phyloP scores from a whole-genome alignment of 2,329 filamentous ascomycete species.

The Curvularia verruculosa region DNA sequence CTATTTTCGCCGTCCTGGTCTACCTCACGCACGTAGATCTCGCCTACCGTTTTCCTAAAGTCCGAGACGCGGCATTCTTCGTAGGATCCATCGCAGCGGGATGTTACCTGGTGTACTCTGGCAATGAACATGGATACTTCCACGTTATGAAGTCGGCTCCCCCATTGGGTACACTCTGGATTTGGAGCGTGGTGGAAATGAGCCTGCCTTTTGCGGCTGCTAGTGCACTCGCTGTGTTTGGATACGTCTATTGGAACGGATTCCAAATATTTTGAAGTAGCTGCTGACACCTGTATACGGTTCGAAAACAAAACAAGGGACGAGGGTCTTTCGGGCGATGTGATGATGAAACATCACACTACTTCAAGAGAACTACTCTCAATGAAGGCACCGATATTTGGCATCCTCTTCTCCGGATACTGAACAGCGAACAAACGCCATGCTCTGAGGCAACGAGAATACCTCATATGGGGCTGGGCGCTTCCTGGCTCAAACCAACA shows the following conservation, averaged over 20 bases:
- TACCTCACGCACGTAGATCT: slow-evolving; percentile 53
- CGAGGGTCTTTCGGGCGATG: background rate
- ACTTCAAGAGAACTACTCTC: background rate
- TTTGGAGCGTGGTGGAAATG: slow-evolving; percentile 91
- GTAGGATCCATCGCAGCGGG: slow-evolving; percentile 66
- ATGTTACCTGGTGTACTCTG: slow-evolving; percentile 80
- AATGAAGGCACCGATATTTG: background rate
- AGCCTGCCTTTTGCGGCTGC: slow-evolving; percentile 69
- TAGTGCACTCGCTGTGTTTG: slow-evolving; percentile 59
- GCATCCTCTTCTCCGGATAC: background rate
- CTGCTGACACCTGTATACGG: background rate
- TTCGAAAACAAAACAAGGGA: background rate
- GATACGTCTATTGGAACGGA: slow-evolving; percentile 62
- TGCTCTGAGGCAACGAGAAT: background rate
- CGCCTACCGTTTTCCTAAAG: slow-evolving; percentile 52
- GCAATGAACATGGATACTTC: slow-evolving; percentile 80
- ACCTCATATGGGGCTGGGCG: background rate
- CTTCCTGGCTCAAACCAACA: background rate
- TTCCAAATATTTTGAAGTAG: slow-evolving; percentile 54
- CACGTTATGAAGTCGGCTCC: slow-evolving; percentile 91
- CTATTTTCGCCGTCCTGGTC: slow-evolving; percentile 54
- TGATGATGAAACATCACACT: background rate
- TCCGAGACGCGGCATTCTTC: slow-evolving; percentile 66
- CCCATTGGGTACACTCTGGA: slow-evolving; percentile 86
- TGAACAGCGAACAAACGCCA: background rate